Percentiles rank a stretch among this genome's conserved stretches.
Conservation (phyloP, 202 grass and related monocot genomes). For the Bolboschoenoplectus hybrid region DNA sequence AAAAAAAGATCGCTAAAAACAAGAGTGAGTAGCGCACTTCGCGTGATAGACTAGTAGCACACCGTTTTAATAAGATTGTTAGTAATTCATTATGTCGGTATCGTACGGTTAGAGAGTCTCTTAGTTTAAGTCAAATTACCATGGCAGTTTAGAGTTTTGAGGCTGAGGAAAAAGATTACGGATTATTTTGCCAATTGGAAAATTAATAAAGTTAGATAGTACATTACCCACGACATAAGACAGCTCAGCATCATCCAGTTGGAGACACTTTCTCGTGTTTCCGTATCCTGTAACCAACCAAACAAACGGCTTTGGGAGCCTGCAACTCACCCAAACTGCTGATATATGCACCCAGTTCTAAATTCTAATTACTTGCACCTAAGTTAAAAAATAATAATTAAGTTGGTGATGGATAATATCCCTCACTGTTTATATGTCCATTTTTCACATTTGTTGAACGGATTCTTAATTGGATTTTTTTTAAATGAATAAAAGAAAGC, state of each 20-base stretch:
- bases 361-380: background rate
- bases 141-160: background rate
- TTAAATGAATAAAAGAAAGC: too few species aligned
- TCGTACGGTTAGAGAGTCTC: background rate
- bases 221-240: conserved; percentile 36
- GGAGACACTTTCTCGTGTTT: conserved; percentile 31
- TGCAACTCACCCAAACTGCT: background rate
- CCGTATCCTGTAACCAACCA: conserved; percentile 8
- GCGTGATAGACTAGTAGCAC: background rate
- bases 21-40: background rate
- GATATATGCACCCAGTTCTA: conserved; percentile 24
- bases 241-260: conserved; percentile 35
- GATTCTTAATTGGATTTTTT: too few species aligned
- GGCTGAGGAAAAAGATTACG: background rate
- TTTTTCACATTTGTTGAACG: too few species aligned
- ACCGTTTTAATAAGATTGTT: background rate
- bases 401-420: too few species aligned
- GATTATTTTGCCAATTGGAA: background rate
- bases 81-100: background rate
- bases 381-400: background rate
- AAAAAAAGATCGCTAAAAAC: background rate
- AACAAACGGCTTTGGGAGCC: conserved; percentile 10
- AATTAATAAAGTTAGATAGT: conserved; percentile 19
- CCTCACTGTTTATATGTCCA: too few species aligned
- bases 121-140: background rate